Conservation (phyloP, 106 monocot species). For the Apostasia ramifera region DNA sequence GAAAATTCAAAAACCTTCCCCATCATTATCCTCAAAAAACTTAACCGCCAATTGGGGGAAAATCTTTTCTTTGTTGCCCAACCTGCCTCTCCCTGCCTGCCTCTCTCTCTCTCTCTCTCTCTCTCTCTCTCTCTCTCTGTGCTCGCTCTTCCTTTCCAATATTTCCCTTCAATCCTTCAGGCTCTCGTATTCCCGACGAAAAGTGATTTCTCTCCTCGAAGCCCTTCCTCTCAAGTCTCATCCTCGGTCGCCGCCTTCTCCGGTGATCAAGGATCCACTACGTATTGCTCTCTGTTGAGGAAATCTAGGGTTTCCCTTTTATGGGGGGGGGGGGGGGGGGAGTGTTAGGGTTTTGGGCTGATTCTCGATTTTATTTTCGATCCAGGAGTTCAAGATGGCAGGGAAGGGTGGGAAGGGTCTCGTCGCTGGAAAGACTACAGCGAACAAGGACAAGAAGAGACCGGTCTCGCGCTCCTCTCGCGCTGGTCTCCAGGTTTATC, state of each 20-base stretch:
- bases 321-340: neutral
- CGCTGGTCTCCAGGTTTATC: constrained; percentile 51
- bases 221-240: neutral
- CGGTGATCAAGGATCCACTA: neutral
- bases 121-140: neutral
- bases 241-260: neutral
- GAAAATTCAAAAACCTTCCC: no score
- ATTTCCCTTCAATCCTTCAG: neutral
- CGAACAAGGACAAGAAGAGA: constrained; percentile 53
- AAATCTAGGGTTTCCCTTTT: neutral
- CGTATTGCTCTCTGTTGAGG: no score
- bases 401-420: constrained; percentile 62
- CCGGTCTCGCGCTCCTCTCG: constrained; percentile 52
- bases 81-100: neutral
- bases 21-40: no score
- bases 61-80: no score
- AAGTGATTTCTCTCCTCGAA: neutral
- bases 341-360: no score
- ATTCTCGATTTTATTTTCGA: neutral
- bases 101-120: neutral
- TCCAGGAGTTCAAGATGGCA: constrained; percentile 25
- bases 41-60: no score
- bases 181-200: neutral
- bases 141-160: neutral
- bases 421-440: constrained; percentile 40